Conservation (phyloP, 805 yeast genomes). For the Ogataea allantospora region DNA sequence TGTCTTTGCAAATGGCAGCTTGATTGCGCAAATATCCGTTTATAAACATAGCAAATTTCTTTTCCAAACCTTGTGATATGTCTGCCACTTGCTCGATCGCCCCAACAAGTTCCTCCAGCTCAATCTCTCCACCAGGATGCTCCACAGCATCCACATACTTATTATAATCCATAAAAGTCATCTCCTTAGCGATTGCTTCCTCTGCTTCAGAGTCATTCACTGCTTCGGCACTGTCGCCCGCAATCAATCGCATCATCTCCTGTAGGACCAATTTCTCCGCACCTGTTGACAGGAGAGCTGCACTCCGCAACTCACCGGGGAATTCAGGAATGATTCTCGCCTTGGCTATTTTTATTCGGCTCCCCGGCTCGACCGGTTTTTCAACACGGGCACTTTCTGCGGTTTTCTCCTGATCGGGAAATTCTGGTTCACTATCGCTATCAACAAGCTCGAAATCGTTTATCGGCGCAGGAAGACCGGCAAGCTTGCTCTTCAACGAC, state of each 20-base stretch:
- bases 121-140: slow-evolving; percentile 14
- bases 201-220: slow-evolving; percentile 3
- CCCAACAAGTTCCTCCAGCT: slow-evolving; percentile 14
- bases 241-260: slow-evolving; percentile 5
- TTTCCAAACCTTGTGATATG: slow-evolving; percentile 31
- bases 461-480: slow-evolving; percentile 20
- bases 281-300: neutral
- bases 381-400: too few species aligned
- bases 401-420: neutral
- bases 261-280: slow-evolving; percentile 8
- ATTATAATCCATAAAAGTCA: slow-evolving; percentile 3
- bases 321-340: neutral
- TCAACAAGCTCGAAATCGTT: slow-evolving; percentile 47
- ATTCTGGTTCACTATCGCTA: slow-evolving; percentile 19
- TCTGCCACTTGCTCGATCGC: slow-evolving; percentile 15
- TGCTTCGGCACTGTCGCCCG: slow-evolving; percentile 1
- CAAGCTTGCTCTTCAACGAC: slow-evolving; percentile 13
- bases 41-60: slow-evolving; percentile 27
- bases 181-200: slow-evolving; percentile 5
- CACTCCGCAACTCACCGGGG: neutral
- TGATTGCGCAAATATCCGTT: slow-evolving; percentile 37
- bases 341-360: neutral
- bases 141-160: slow-evolving; percentile 10
- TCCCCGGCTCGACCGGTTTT: neutral
- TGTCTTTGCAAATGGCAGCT: slow-evolving; percentile 5